Base-by-base conservation (phyloP, 1,284 basidiomycete genomes). In the Tilletia setariae region DNA sequence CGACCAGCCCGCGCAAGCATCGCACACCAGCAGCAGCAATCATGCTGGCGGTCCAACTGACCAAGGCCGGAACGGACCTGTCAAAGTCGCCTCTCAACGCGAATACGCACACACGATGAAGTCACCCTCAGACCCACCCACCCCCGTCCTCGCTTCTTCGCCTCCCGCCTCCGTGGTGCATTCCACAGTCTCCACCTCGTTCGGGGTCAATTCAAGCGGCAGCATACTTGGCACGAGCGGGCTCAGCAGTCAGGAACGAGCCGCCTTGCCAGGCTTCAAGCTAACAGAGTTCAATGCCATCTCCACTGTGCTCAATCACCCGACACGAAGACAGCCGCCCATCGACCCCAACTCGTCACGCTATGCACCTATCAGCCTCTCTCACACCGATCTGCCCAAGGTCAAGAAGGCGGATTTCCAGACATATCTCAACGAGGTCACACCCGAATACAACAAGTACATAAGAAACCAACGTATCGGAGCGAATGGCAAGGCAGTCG, bases 281-380 rank as follows among this genome's bases (percentile, higher is more conserved):
- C 28, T 61, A 11, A 61, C 56, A 25, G 56, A 61, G 28, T 65
- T 65, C 44, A 51, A 47, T 19, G 64, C 64, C 19, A 65, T 71
- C 61, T 79, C 78, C 8, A 77, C 79, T 15, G 76, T 81, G 44
- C 69, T 82, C 47, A 82, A 82, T 72, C 77, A 81, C 30, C 80
- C 80, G 4, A 73, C 73, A 30, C 75, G 74, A 64, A 70, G 72
- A 6, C 72, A 72, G 51, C 72, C 74, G 65, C 78, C 79, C 30
- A 82, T 82, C 68, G 75, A 82, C 35, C 75, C 80, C 16, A 68
- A 74, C 35, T 78, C 79, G 4, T 78, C 78, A 19, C 72, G 76
- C 64, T 81, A 79, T 49, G 75, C 78, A 3, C 64, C 77, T 23
- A 63, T 81, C 42, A 59, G 61, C 28, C 74, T 76, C 63, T 72